Base-by-base conservation (phyloP, 2,329 filamentous ascomycete species). In the Alternaria triticina region DNA sequence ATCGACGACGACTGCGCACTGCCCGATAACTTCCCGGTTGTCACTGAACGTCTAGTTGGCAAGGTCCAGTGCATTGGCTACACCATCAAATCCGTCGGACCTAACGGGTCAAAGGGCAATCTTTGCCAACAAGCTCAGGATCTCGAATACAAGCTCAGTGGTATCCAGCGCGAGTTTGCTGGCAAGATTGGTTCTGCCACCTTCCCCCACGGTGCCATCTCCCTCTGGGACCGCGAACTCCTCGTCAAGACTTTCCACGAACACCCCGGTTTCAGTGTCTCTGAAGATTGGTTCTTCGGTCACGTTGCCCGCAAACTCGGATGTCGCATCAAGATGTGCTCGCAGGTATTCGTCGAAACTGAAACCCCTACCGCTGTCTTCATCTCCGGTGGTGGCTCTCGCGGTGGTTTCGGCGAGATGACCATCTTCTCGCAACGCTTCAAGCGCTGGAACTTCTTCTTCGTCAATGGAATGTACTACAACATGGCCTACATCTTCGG, bases 261-360 rank as follows among this genome's bases (percentile, higher is more conserved):
- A 30, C 84, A 86, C 63, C 83, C 84, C 0, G 84, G 84, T 0
- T 86, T 84, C 68, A 82, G 77, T 2, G 81, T 86, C 9, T 83
- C 81, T 1, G 84, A 86, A 54, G 84, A 86, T 68, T 86, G 84
- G 84, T 86, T 84, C 73, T 84, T 86, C 43, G 84, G 84, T 1
- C 82, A 85, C 69, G 81, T 82, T 6, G 81, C 82, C 43, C 78
- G 83, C 13, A 72, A 80, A 25, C 73, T 83, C 15, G 83, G 84
- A 7, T 82, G 78, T 6, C 76, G 83, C 1, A 84, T 85, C 61
- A 76, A 78, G 28, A 84, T 86, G 83, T 85, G 83, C 64, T 82
- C 82, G 2, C 79, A 81, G 1, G 80, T 84, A 9, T 85, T 86
- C 50, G 84, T 86, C 17, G 83, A 86, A 65, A 86, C 84, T 0